phyloP scores from a whole-genome alignment of 148 eudicot species.

The Suaeda aralocaspica region DNA sequence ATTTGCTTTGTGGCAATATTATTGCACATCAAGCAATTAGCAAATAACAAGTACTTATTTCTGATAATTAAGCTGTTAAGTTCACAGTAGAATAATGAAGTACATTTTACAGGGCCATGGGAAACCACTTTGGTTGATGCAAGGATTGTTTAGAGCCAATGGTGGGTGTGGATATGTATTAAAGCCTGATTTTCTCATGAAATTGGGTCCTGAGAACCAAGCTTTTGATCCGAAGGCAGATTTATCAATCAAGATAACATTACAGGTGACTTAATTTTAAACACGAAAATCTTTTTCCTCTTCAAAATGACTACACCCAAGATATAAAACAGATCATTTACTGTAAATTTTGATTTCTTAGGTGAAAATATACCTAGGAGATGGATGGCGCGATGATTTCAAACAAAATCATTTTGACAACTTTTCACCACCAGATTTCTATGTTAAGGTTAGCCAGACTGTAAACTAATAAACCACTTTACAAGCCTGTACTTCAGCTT shows the following conservation, averaged over 20 bases:
- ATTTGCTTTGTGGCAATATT: background rate
- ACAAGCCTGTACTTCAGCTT: background rate
- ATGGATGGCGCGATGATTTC: constrained; percentile 87
- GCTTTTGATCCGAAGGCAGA: constrained; percentile 60
- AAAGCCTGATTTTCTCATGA: constrained; percentile 60
- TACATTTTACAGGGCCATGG: constrained; percentile 61
- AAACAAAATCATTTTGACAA: constrained; percentile 74
- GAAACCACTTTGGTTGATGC: constrained; percentile 80
- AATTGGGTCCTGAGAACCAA: constrained; percentile 37
- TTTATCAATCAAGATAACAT: constrained; percentile 46
- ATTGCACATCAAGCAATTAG: background rate
- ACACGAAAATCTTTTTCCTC: background rate
- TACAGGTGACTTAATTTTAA: constrained; percentile 41
- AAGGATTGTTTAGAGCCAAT: constrained; percentile 76
- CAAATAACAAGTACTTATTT: no score
- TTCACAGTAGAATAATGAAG: background rate
- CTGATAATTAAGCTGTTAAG: no score
- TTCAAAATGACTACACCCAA: background rate
- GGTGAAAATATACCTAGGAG: constrained; percentile 85
- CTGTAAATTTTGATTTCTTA: constrained; percentile 23
- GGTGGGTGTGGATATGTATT: constrained; percentile 81
- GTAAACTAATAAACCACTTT: background rate
- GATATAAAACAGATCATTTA: background rate
- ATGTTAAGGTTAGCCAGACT: constrained; percentile 49
- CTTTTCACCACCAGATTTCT: constrained; percentile 88